These are phyloP conservation scores for Nepenthes alata DNA, from an alignment of 179 eudicot genomes.

Conservation along the genomic window DNA sequence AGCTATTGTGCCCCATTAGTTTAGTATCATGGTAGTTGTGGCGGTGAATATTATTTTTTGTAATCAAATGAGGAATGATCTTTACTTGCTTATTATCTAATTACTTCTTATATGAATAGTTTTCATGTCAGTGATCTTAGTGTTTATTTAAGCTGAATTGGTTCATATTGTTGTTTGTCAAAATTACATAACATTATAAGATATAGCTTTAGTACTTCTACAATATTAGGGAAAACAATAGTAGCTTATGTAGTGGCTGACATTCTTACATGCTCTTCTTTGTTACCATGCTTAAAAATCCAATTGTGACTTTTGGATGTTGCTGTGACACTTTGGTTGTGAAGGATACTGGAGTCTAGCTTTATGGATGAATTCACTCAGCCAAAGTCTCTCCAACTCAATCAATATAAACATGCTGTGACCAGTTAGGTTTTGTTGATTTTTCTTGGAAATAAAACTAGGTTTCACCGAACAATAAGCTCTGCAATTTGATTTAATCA, in stretches of 20 bases:
- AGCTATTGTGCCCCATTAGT: too few species aligned
- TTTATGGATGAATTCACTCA: conserved; percentile 11
- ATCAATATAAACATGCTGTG: conserved; percentile 7
- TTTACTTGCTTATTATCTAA: too few species aligned
- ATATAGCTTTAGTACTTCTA: too few species aligned
- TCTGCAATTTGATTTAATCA: background rate
- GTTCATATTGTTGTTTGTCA: too few species aligned
- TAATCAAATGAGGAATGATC: too few species aligned
- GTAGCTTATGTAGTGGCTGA: background rate
- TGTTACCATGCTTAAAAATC: background rate
- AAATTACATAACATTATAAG: too few species aligned
- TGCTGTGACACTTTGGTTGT: conserved; percentile 6
- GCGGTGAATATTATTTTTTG: too few species aligned
- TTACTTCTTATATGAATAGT: too few species aligned
- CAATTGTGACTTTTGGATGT: conserved; percentile 1
- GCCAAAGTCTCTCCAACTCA: conserved; percentile 8
- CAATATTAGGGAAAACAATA: too few species aligned
- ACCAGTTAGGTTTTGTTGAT: conserved; percentile 1
- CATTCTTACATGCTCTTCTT: background rate
- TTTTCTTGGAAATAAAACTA: background rate
- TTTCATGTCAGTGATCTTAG: too few species aligned
- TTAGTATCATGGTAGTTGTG: too few species aligned
- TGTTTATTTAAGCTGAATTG: too few species aligned
- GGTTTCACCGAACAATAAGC: background rate
- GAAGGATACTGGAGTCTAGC: conserved; percentile 1